Evolutionary conservation across 2,329 filamentous ascomycete genomes (phyloP).

Genomic region (Calonectria hawksworthii): DNA sequence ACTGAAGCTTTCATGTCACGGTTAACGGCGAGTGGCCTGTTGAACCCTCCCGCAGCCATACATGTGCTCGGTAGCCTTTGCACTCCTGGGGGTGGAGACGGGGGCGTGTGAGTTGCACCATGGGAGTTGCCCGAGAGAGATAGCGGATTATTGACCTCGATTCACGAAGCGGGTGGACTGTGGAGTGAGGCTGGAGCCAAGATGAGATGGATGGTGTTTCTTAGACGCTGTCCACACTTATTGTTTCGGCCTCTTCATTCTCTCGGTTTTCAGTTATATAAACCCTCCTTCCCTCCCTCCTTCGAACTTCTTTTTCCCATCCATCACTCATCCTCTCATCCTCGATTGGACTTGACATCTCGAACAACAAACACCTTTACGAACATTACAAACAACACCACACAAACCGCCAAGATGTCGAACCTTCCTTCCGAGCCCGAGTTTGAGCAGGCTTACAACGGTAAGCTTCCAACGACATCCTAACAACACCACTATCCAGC

Average conservation of each 20-base stretch:
- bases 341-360: conserved; percentile 17
- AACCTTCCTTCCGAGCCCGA: conserved; percentile 92
- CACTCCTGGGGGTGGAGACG: neutral
- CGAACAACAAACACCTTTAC: conserved; percentile 17
- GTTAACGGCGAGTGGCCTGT: conserved; percentile 32
- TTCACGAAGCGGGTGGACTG: conserved; percentile 26
- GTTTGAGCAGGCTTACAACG: conserved; percentile 98
- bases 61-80: neutral
- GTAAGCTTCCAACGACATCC: conserved; percentile 62
- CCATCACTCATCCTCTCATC: conserved; percentile 18
- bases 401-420: conserved; percentile 70
- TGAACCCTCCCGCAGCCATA: conserved; percentile 13
- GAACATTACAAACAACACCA: conserved; percentile 31
- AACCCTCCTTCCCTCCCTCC: conserved; percentile 26
- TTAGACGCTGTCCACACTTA: neutral
- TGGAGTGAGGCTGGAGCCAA: conserved; percentile 29
- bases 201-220: conserved; percentile 2
- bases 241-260: neutral
- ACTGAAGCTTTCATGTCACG: conserved; percentile 45
- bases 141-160: conserved; percentile 22
- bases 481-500: neutral
- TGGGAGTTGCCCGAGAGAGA: conserved; percentile 30
- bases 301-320: conserved; percentile 14
- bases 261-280: conserved; percentile 20
- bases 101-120: neutral